A percentile compares a stretch with the other conserved stretches of the same genome.
phyloP scores from a whole-genome alignment of 2,329 filamentous ascomycete genomes.

The Biscogniauxia marginata region DNA sequence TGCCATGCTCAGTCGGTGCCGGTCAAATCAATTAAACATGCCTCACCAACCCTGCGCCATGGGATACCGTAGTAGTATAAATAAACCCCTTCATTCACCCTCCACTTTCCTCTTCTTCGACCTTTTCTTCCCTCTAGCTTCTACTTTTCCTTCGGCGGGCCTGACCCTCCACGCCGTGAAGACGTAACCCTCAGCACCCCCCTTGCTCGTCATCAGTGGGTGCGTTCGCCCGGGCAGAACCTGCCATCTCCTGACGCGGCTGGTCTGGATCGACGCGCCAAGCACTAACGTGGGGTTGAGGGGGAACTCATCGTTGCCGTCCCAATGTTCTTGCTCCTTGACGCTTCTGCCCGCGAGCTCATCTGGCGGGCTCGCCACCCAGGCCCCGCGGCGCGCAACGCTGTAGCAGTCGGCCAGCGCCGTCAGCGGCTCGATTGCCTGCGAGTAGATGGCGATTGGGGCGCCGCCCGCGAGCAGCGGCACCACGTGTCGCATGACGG shows the following conservation, averaged over 20 bases:
- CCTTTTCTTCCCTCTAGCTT: conserved; percentile 78
- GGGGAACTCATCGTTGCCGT: conserved; percentile 72
- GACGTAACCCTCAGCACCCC: conserved; percentile 86
- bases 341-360: conserved; percentile 44
- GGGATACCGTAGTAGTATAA: too few species aligned
- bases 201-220: conserved; percentile 85
- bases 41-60: too few species aligned
- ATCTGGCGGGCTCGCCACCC: conserved; percentile 53
- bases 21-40: too few species aligned
- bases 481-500: conserved; percentile 71
- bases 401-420: conserved; percentile 81
- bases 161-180: conserved; percentile 81
- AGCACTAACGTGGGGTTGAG: conserved; percentile 84
- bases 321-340: conserved; percentile 55
- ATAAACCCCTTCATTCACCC: too few species aligned
- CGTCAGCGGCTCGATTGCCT: conserved; percentile 74
- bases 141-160: conserved; percentile 75
- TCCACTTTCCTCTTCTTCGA: conserved; percentile 58
- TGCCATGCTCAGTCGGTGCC: too few species aligned
- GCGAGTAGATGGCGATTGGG: conserved; percentile 81
- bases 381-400: conserved; percentile 75
- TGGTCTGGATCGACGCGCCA: conserved; percentile 77
- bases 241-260: conserved; percentile 79
- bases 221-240: conserved; percentile 90
- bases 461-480: conserved; percentile 82